phyloP scores from a whole-genome alignment of 768 basidiomycete species.

The Lactarius vividus region DNA sequence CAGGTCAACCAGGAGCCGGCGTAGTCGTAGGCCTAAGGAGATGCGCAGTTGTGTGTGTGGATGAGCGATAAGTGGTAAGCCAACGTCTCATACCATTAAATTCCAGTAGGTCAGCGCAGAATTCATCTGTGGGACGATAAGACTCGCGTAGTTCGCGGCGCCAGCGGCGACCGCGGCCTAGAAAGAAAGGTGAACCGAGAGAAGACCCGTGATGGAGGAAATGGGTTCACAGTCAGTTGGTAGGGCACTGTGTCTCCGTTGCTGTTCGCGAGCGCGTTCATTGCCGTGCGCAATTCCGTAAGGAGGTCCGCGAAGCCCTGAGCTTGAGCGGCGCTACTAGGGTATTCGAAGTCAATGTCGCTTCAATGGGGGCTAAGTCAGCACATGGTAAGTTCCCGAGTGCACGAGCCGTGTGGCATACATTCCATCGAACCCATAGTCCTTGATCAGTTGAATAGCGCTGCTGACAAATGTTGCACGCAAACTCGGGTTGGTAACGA shows the following conservation, averaged over 20 bases:
- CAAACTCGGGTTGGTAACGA: constrained; percentile 50
- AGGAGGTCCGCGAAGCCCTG: constrained; percentile 65
- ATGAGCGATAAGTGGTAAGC: neutral
- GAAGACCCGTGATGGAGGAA: neutral
- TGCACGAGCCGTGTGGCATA: constrained; percentile 26
- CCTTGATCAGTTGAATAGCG: constrained; percentile 62
- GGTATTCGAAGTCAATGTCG: constrained; percentile 81
- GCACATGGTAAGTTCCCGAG: neutral
- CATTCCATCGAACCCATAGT: constrained; percentile 83
- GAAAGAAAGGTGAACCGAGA: constrained; percentile 7
- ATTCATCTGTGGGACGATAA: constrained; percentile 64
- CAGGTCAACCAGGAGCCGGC: constrained; percentile 74
- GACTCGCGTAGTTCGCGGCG: constrained; percentile 51
- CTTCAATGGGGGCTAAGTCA: constrained; percentile 33
- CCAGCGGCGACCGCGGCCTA: constrained; percentile 66
- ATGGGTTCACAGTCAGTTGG: constrained; percentile 44
- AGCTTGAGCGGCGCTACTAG: constrained; percentile 54
- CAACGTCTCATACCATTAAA: constrained; percentile 54
- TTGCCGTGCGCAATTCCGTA: constrained; percentile 58
- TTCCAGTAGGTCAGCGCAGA: constrained; percentile 72
- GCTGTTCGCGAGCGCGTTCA: constrained; percentile 51
- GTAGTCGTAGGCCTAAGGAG: constrained; percentile 64
- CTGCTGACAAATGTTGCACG: constrained; percentile 57
- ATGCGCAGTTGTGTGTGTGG: neutral
- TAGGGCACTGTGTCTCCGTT: constrained; percentile 66